Base-by-base conservation (phyloP, 345 rosid genomes). In the Stellera chamaejasme region DNA sequence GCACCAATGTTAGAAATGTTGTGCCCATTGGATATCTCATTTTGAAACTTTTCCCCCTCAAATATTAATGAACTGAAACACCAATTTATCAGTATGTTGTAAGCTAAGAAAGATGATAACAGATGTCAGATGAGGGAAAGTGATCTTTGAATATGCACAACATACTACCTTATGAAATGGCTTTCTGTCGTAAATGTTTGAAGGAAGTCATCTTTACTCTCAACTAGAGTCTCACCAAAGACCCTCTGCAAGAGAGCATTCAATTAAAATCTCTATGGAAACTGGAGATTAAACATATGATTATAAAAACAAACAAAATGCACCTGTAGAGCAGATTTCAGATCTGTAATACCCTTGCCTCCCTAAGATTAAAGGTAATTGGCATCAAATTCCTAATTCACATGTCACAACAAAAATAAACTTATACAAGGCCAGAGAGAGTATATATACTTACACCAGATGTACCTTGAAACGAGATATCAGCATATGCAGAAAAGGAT, bases 321-420 rank as follows among this genome's bases (percentile, higher is more conserved):
- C 72, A 93, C 96, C 99, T 89, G 81, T 58, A 93, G 84, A 71
- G 91, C 62, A 63, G 90, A 63, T 68, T 80, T 84, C 63, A 93
- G 75, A 58, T 93, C 96, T 0, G 97, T 89, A 54, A 89, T 72
- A 48, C 97, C 97, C 73, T 93, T 89, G 56, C 83, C 97, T 52
- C 86, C 87, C 97, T 88, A 54, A 57, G 13, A 72, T 72, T 10
- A 72, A 25, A 44, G 12, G 69, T 19, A 39, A 48, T 47, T 52
- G 58, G 6, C 48, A 60, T 28, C 3, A 58, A 58, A 58, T 27
- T 42, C 13, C 14, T 11, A 45, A 45, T 44, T 12, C 10, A 13
- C 32, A 55, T 65, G 26, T 27, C 11, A 14, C 9, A 15, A 53
- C 15, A 14, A 59, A 44, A 10, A 39, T 14, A 10, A 10, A 41